These are phyloP conservation scores for Boletus barrowsii DNA, from an alignment of 768 basidiomycete species.

Conservation along the genomic window DNA sequence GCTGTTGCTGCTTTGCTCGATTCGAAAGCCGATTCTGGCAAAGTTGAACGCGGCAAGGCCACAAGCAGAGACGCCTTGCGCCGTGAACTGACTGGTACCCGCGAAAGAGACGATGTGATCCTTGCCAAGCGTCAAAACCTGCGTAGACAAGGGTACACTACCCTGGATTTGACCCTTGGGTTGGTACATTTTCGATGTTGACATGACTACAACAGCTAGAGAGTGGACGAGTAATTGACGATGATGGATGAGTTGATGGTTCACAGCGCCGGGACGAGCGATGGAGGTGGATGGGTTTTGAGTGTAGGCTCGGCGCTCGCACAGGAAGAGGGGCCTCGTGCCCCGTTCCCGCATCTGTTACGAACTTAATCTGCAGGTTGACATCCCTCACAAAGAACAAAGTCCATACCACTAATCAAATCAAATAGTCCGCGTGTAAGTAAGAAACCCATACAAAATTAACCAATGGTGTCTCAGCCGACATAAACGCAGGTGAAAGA, in stretches of 20 bases:
- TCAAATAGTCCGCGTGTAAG: not conserved
- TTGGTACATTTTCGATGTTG: not conserved
- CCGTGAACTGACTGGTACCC: conserved; percentile 58
- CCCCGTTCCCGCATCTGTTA: not conserved
- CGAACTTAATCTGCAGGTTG: too few relatives aligned
- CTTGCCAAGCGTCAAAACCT: conserved; percentile 26
- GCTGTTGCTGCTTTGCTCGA: conserved; percentile 9
- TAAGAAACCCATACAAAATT: not conserved
- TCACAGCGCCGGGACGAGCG: too few relatives aligned
- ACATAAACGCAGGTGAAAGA: not conserved
- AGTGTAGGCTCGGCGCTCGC: too few relatives aligned
- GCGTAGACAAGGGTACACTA: not conserved
- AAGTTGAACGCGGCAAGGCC: conserved; percentile 69
- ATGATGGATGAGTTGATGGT: too few relatives aligned
- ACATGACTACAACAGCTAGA: conserved; percentile 1
- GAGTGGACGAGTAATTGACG: too few relatives aligned
- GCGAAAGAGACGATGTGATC: conserved; percentile 43
- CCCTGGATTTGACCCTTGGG: not conserved
- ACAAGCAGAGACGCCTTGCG: conserved; percentile 48
- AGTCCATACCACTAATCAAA: too few relatives aligned
- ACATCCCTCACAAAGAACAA: too few relatives aligned
- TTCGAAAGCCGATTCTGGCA: conserved; percentile 46
- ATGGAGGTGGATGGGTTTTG: too few relatives aligned
- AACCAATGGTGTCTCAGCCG: not conserved
- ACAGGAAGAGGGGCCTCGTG: too few relatives aligned